Evolutionary conservation across 495 filamentous ascomycete genomes (phyloP).

Genomic region (Penicillium nucicola): DNA sequence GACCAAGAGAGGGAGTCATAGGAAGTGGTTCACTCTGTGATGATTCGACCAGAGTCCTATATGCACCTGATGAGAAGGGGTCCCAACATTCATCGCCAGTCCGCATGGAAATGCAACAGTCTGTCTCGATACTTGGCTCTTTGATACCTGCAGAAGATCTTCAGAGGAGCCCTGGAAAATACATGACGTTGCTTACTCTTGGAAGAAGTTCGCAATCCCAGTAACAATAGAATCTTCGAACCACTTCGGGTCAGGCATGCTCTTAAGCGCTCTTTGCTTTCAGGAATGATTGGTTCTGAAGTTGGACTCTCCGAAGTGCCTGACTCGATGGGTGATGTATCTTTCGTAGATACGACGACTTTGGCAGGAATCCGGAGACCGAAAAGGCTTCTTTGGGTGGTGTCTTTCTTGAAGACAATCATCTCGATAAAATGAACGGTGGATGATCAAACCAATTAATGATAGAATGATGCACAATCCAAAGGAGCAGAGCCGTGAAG

Average conservation of each 20-base stretch:
- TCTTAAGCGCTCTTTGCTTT: conserved; percentile 11
- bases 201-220: conserved; percentile 18
- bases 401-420: conserved; percentile 15
- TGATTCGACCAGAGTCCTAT: background rate
- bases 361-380: conserved; percentile 20
- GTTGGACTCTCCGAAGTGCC: conserved; percentile 25
- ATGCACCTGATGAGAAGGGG: background rate
- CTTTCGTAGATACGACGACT: conserved; percentile 9
- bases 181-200: conserved; percentile 9
- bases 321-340: conserved; percentile 15
- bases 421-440: conserved; percentile 16
- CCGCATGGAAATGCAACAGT: conserved; percentile 4
- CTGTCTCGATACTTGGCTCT: conserved; percentile 6
- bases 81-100: background rate
- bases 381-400: conserved; percentile 19
- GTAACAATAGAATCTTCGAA: conserved; percentile 21
- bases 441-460: conserved; percentile 3
- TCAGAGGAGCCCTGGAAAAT: background rate
- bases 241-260: conserved; percentile 20
- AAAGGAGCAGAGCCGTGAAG: background rate
- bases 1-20: background rate
- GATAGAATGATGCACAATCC: conserved; percentile 2
- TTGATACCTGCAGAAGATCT: conserved; percentile 15
- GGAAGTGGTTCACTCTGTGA: conserved; percentile 4
- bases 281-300: conserved; percentile 13